Evolutionary conservation across 164 flowering plant species (phyloP).

Genomic region (Magnolia sinica): DNA sequence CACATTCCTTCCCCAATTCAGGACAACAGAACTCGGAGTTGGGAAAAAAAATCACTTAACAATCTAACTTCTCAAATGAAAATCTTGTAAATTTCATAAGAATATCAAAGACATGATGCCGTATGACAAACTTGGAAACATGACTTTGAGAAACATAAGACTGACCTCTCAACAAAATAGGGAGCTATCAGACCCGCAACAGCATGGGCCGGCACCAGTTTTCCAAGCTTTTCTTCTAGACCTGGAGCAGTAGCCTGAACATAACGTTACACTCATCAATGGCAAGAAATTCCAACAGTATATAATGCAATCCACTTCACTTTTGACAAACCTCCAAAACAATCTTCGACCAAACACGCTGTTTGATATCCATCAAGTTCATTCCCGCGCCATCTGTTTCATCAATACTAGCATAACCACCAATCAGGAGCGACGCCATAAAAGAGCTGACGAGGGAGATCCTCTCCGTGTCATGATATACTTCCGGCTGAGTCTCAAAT

Average conservation of each 20-base stretch:
- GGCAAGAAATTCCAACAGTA: neutral
- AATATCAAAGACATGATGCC: neutral
- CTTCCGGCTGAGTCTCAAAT: conserved; percentile 57
- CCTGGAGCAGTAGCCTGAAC: conserved; percentile 86
- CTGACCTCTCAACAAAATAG: conserved; percentile 80
- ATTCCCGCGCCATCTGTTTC: conserved; percentile 93
- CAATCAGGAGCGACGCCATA: conserved; percentile 80
- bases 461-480: conserved; percentile 69
- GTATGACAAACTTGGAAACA: neutral
- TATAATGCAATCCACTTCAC: neutral
- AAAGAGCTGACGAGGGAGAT: conserved; percentile 94
- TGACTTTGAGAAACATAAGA: neutral
- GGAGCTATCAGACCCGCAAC: conserved; percentile 72
- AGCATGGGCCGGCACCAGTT: conserved; percentile 85
- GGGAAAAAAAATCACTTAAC: neutral
- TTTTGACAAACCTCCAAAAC: conserved; percentile 22
- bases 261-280: conserved; percentile 1
- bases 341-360: conserved; percentile 29
- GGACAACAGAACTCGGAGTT: neutral
- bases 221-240: conserved; percentile 83
- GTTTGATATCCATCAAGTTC: conserved; percentile 78
- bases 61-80: too few species aligned
- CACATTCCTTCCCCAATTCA: too few species aligned
- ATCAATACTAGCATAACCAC: conserved; percentile 79
- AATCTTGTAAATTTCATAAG: too few species aligned